Conservation (phyloP, 2,329 filamentous ascomycete genomes). For the Claviceps arundinis region DNA sequence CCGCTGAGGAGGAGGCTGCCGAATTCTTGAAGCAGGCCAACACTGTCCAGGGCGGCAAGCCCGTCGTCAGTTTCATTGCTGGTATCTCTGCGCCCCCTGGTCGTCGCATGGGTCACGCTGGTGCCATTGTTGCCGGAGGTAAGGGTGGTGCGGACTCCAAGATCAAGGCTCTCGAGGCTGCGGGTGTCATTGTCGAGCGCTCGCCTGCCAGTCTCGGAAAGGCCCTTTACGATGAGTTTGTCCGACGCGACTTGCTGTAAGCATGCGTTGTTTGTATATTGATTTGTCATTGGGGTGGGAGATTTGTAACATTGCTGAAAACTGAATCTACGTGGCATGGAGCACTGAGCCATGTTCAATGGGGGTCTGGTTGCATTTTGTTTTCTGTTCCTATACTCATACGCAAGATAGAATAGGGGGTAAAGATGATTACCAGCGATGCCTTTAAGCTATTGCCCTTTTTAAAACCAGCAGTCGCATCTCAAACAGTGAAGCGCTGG, state of each 20-base stretch:
- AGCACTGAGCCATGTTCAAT: conserved; percentile 11
- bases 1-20: conserved; percentile 93
- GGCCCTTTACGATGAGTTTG: conserved; percentile 87
- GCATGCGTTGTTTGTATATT: conserved; percentile 5
- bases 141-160: conserved; percentile 98
- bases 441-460: background rate
- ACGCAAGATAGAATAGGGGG: conserved; percentile 21
- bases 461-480: background rate
- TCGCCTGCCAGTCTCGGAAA: conserved; percentile 87
- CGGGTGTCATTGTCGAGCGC: conserved; percentile 86
- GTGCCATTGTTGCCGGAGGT: conserved; percentile 92
- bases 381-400: conserved; percentile 15
- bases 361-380: conserved; percentile 11
- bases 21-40: conserved; percentile 92
- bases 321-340: conserved; percentile 9
- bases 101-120: conserved; percentile 95
- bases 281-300: background rate
- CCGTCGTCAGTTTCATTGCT: conserved; percentile 94
- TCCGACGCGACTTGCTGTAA: conserved; percentile 90
- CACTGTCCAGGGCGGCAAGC: conserved; percentile 72
- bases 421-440: conserved; percentile 3
- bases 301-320: conserved; percentile 2
- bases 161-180: conserved; percentile 85
- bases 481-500: too few relatives aligned
- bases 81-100: conserved; percentile 95